A percentile compares a stretch with the other conserved stretches of the same genome.
Evolutionary conservation across 164 flowering plant genomes (phyloP).

Genomic region (Vitis vinifera): ASM3070453v1 NC_081814.1:7564001-7564500

Average conservation of each 20-base stretch:
- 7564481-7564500: slow-evolving; percentile 8
- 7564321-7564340: slow-evolving; percentile 4
- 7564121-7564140: slow-evolving; percentile 33
- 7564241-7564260: no score
- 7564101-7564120: slow-evolving; percentile 31
- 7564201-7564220: no score
- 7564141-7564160: slow-evolving; percentile 8
- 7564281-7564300: neutral
- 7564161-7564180: neutral
- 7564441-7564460: slow-evolving; percentile 15
- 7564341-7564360: slow-evolving; percentile 10
- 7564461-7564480: slow-evolving; percentile 12
- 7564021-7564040: neutral
- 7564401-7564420: neutral
- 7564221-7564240: no score
- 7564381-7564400: neutral
- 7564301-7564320: slow-evolving; percentile 8
- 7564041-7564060: slow-evolving; percentile 25
- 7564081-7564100: slow-evolving; percentile 12
- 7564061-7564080: slow-evolving; percentile 19
- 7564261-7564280: no score
- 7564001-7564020: slow-evolving; percentile 20
- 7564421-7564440: slow-evolving; percentile 2
- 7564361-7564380: slow-evolving; percentile 3
- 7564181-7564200: no score